These are phyloP conservation scores for Blastobotrys chiropterorum DNA, from an alignment of 805 yeast genomes.

Conservation along the genomic window DNA sequence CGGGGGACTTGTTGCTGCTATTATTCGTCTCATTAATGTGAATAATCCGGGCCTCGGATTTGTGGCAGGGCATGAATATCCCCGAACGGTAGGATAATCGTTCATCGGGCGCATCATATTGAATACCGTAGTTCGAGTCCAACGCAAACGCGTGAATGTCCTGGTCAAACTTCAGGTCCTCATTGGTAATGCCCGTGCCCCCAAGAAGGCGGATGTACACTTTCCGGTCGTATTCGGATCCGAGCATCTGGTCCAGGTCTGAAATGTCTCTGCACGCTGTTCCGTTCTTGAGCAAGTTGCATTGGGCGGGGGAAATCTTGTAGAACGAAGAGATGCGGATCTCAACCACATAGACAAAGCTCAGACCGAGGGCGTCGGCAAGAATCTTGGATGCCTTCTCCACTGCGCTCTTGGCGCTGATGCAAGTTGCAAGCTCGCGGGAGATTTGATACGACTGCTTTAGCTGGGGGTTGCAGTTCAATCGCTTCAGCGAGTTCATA, in stretches of 20 bases:
- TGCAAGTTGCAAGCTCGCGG: conserved; percentile 21
- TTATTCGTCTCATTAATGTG: too few species aligned
- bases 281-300: not conserved
- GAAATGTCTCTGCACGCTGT: not conserved
- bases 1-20: too few species aligned
- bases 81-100: conserved; percentile 16
- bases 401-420: conserved; percentile 20
- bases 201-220: conserved; percentile 17
- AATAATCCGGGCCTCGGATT: not conserved
- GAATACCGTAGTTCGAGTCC: conserved; percentile 18
- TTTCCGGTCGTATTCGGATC: conserved; percentile 5
- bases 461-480: conserved; percentile 14
- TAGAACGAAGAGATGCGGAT: conserved; percentile 11
- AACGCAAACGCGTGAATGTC: conserved; percentile 17
- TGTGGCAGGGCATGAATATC: conserved; percentile 20
- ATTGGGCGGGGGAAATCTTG: not conserved
- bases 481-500: conserved; percentile 8
- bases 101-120: conserved; percentile 16
- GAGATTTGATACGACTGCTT: conserved; percentile 25
- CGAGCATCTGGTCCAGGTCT: conserved; percentile 2
- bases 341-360: conserved; percentile 25
- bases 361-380: conserved; percentile 20
- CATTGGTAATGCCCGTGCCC: conserved; percentile 12
- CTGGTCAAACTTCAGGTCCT: conserved; percentile 14
- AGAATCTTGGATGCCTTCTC: conserved; percentile 25